Evolutionary conservation across 1,139 yeast species (phyloP), one percentile per base, ranked within the genome.

Genomic region (Hansenula lynferdii): DNA sequence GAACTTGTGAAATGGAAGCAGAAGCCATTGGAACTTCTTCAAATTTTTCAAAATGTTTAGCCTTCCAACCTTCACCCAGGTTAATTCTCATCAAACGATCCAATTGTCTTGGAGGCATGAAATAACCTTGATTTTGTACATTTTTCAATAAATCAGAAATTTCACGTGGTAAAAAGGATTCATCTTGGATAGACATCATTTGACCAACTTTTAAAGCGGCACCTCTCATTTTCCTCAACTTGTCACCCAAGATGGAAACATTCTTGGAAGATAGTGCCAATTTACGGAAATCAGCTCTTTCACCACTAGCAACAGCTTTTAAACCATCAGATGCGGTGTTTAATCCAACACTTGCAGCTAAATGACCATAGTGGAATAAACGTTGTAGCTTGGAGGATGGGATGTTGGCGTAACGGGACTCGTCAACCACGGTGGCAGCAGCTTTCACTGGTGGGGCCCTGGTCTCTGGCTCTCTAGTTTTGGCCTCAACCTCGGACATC

Each of bases 201-300:
- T 92, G 99, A 14, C 98, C 99, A 39, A 92, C 75, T 58, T 92
- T 92, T 54, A 92, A 70, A 3, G 98, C 99, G 3, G 98, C 99
- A 12, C 99, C 99, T 57, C 99, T 75, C 99, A 92, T 92, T 56
- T 85, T 80, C 38, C 94, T 80, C 53, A 92, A 78, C 59, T 87
- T 89, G 49, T 75, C 78, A 14, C 96, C 95, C 70, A 92, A 77
- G 39, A 95, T 66, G 53, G 92, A 96, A 35, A 92, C 80, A 59
- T 92, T 92, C 21, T 77, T 75, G 3, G 95, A 90, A 5, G 87
- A 81, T 48, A 92, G 68, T 4, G 94, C 66, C 34, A 89, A 61
- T 2, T 84, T 76, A 44, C 73, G 73, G 62, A 80, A 63, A 12
- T 76, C 64, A n/a, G 82, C 69, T 5, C 71, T 53, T 11, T 65